Base-by-base conservation (phyloP, 1,284 basidiomycete genomes). In the Athelia sp. region DNA sequence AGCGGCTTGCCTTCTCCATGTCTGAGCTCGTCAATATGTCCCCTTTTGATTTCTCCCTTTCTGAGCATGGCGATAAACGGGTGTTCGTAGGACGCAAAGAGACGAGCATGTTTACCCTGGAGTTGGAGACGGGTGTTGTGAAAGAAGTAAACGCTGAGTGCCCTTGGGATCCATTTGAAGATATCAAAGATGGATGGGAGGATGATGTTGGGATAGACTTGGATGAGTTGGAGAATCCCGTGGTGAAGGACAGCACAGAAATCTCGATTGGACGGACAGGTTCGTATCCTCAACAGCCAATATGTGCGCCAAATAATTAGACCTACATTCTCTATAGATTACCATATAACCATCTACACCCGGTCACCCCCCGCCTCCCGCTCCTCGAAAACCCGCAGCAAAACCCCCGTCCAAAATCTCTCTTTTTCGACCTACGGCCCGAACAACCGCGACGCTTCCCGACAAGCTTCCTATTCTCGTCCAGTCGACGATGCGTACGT, bases 11-110 rank as follows among this genome's bases (percentile, higher is more conserved):
- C 0, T 81, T 93, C 54, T 82, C 89, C 24, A 85, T 96, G 79
- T 72, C 88, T 0, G 87, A 96, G 64, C 78, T 96, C 31, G 91
- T 95, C 53, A 87, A 93, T 54, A 74, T 91, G 66, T 91, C 90
- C 2, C 92, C 93, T 0, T 93, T 92, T 62, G 85, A 77, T 35
- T 88, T 92, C 52, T 29, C 26, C 6, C 26, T 29, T 13, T 70
- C 80, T 14, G 80, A 79, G 11, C 83, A 84, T 46, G 78, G 84
- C 2, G 76, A 82, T 56, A 67, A 70, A 11, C 78, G 87, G 38
- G 75, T 91, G 14, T 95, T 95, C 63, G 82, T 93, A 1, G 93
- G 92, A 3, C 79, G 79, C 62, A 94, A 94, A 68, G 85, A 91
- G 63, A 93, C 90, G 0, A 87, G 84, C 0, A 64, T 95, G 22